These are phyloP conservation scores for Aspergillus tamarii DNA, from an alignment of 2,329 filamentous ascomycete genomes.

Conservation along the genomic window DNA sequence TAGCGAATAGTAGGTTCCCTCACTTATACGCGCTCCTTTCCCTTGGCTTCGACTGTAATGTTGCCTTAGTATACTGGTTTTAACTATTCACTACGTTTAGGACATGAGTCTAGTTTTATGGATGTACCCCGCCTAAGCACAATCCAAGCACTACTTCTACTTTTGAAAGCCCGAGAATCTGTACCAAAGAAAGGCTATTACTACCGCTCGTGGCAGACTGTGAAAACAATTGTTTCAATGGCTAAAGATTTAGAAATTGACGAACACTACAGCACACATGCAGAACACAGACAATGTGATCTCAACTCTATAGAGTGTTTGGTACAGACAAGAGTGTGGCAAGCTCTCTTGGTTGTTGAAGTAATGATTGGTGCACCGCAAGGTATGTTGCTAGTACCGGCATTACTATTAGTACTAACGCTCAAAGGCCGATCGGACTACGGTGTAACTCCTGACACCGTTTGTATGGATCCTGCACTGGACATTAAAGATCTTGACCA, in stretches of 20 bases:
- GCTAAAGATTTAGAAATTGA: constrained; percentile 87
- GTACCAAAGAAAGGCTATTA: constrained; percentile 92
- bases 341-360: constrained; percentile 82
- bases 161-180: constrained; percentile 90
- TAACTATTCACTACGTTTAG: constrained; percentile 51
- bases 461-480: constrained; percentile 72
- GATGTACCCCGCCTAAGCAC: constrained; percentile 89
- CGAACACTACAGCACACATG: constrained; percentile 81
- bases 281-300: constrained; percentile 70
- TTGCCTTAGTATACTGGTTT: constrained; percentile 13
- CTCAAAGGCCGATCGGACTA: constrained; percentile 73
- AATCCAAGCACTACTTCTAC: constrained; percentile 82
- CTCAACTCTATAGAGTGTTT: constrained; percentile 74
- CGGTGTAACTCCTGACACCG: constrained; percentile 71
- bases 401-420: constrained; percentile 19
- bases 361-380: constrained; percentile 92
- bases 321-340: constrained; percentile 86
- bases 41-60: background rate
- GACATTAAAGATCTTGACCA: constrained; percentile 70
- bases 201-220: constrained; percentile 95
- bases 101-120: constrained; percentile 91
- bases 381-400: constrained; percentile 58
- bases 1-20: constrained; percentile 74
- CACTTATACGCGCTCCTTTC: background rate
- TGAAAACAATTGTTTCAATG: constrained; percentile 91